Conservation (phyloP, 2,329 filamentous ascomycete species). For the Cladosporium velox region DNA sequence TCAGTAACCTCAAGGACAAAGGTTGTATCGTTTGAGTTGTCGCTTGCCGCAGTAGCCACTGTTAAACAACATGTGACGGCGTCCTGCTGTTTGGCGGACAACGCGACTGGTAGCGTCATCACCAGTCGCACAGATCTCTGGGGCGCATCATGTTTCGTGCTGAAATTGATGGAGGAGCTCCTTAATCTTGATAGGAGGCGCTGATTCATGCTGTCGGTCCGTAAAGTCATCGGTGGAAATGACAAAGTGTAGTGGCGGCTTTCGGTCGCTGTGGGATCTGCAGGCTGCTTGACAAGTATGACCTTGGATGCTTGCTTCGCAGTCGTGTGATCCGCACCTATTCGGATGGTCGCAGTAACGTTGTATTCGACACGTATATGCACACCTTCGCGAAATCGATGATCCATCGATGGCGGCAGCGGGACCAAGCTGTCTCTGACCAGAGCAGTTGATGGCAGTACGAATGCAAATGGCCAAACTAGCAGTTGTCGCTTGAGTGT, state of each 20-base stretch:
- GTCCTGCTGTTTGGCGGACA: neutral
- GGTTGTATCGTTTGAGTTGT: neutral
- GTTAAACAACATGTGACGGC: neutral
- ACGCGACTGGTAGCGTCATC: neutral
- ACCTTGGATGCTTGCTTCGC: neutral
- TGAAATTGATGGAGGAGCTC: neutral
- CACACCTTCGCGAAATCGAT: neutral
- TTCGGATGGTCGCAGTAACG: neutral
- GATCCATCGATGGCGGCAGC: neutral
- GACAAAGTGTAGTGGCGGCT: neutral
- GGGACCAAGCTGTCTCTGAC: neutral
- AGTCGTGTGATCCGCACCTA: neutral
- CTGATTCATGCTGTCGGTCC: neutral
- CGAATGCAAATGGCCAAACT: neutral
- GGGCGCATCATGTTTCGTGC: neutral
- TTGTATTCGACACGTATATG: neutral
- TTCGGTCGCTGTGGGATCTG: neutral
- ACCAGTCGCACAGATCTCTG: neutral
- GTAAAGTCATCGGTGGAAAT: neutral
- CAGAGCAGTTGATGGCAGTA: neutral
- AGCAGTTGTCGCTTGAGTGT: neutral
- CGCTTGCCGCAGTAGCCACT: neutral
- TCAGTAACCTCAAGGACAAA: neutral
- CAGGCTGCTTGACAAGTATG: neutral
- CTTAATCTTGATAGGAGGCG: neutral